These are phyloP conservation scores for Sarocladiaceae sp. DNA, from an alignment of 2,329 filamentous ascomycete species.

Conservation along the genomic window DNA sequence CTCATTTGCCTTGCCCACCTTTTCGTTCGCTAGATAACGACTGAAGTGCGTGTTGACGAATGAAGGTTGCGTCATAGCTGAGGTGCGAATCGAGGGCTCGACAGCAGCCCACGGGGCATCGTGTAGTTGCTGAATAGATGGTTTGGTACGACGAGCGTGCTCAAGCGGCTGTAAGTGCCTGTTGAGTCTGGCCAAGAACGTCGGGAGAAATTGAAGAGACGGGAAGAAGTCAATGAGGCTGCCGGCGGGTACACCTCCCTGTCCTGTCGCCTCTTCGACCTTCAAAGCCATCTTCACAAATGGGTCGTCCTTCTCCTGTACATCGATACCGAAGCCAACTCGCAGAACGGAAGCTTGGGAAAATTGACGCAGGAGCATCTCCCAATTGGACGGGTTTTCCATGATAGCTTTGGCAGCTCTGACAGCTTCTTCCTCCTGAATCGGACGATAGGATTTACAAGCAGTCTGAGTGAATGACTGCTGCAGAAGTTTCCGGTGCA, in stretches of 20 bases:
- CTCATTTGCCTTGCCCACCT: constrained; percentile 24
- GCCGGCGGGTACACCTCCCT: constrained; percentile 24
- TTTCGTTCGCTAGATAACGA: constrained; percentile 18
- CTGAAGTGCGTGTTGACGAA: constrained; percentile 22
- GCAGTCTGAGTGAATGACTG: no score
- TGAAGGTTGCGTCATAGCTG: constrained; percentile 19
- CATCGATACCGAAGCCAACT: constrained; percentile 38
- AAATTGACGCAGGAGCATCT: constrained; percentile 31
- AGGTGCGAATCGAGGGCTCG: constrained; percentile 20
- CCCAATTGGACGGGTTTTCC: constrained; percentile 30
- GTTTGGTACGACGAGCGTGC: constrained; percentile 24
- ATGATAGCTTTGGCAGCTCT: no score
- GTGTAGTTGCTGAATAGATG: constrained; percentile 35
- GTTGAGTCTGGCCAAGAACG: no score
- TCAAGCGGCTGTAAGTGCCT: constrained; percentile 25
- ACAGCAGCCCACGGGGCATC: constrained; percentile 38
- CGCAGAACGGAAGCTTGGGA: constrained; percentile 36
- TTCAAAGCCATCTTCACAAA: constrained; percentile 34
- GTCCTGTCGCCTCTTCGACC: constrained; percentile 22
- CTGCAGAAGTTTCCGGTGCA: no score
- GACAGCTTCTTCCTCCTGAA: no score
- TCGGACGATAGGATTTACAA: no score
- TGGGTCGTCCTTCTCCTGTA: constrained; percentile 31
- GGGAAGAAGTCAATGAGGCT: constrained; percentile 46
- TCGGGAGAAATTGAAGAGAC: constrained; percentile 35